Evolutionary conservation across 1,284 basidiomycete genomes (phyloP).

Genomic region (Boletus calvinii): DNA sequence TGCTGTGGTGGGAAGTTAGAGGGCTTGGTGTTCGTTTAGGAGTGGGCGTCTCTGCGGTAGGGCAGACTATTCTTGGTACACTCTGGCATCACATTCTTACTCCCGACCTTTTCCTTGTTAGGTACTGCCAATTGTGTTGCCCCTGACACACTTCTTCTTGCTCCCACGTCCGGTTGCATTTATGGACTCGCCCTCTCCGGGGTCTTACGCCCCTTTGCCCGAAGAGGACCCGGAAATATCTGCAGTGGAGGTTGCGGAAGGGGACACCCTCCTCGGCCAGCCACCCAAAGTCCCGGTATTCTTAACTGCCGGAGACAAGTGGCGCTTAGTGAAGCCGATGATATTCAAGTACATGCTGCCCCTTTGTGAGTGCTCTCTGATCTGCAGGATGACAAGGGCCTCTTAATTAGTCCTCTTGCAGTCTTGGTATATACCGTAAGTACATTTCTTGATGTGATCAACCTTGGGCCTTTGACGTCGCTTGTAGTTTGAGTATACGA

Average conservation of each 20-base stretch:
- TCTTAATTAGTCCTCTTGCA: slow-evolving; percentile 29
- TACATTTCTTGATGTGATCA: slow-evolving; percentile 14
- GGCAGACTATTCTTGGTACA: slow-evolving; percentile 25
- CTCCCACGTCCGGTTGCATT: slow-evolving; percentile 63
- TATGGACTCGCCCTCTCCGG: slow-evolving; percentile 40
- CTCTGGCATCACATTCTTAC: neutral
- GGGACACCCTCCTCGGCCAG: slow-evolving; percentile 29
- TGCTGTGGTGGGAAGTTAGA: slow-evolving; percentile 93
- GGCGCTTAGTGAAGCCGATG: slow-evolving; percentile 71
- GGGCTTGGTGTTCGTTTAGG: slow-evolving; percentile 82
- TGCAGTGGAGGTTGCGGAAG: slow-evolving; percentile 40
- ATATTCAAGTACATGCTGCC: slow-evolving; percentile 79
- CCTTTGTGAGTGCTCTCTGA: slow-evolving; percentile 54
- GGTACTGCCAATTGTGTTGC: slow-evolving; percentile 78
- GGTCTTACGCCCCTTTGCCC: slow-evolving; percentile 56
- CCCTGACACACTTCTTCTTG: slow-evolving; percentile 71
- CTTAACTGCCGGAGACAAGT: slow-evolving; percentile 70
- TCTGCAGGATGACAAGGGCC: neutral
- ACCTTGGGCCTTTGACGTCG: slow-evolving; percentile 4
- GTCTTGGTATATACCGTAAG: slow-evolving; percentile 78
- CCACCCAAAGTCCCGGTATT: slow-evolving; percentile 40
- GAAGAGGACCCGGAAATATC: slow-evolving; percentile 42
- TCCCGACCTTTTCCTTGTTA: slow-evolving; percentile 31
- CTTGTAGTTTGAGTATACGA: slow-evolving; percentile 84
- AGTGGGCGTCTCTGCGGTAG: slow-evolving; percentile 76